phyloP scores from a whole-genome alignment of 495 filamentous ascomycete genomes.

The Neurospora sp. region DNA sequence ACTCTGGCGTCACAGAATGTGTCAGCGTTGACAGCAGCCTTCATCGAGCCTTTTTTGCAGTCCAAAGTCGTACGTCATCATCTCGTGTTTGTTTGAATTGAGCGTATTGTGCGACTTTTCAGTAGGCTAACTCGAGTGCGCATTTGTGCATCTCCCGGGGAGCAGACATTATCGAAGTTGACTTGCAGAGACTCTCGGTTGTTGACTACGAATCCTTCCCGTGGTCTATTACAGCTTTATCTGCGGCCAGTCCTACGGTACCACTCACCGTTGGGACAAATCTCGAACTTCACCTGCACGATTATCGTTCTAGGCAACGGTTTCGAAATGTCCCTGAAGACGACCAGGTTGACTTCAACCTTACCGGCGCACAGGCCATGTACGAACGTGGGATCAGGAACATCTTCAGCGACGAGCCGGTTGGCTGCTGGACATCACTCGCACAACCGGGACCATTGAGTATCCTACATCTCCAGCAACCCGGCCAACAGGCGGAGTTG shows the following conservation, averaged over 20 bases:
- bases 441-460: slow-evolving; percentile 74
- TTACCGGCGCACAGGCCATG: slow-evolving; percentile 22
- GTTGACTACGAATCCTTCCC: slow-evolving; percentile 65
- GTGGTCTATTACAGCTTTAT: slow-evolving; percentile 75
- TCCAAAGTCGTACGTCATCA: slow-evolving; percentile 50
- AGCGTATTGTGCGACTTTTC: background rate
- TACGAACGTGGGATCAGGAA: slow-evolving; percentile 15
- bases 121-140: background rate
- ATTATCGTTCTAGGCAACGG: slow-evolving; percentile 43
- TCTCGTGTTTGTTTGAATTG: background rate
- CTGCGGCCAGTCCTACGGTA: slow-evolving; percentile 57
- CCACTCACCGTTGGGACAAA: slow-evolving; percentile 84
- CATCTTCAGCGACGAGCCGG: slow-evolving; percentile 28
- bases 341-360: slow-evolving; percentile 16
- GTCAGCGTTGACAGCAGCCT: slow-evolving; percentile 66
- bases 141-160: background rate
- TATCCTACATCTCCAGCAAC: slow-evolving; percentile 63
- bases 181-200: slow-evolving; percentile 66
- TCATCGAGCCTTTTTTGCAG: slow-evolving; percentile 68
- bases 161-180: slow-evolving; percentile 64
- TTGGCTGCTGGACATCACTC: slow-evolving; percentile 58
- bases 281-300: slow-evolving; percentile 73
- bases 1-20: slow-evolving; percentile 70
- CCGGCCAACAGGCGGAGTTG: slow-evolving; percentile 35
- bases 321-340: slow-evolving; percentile 7